Conservation (phyloP, 768 basidiomycete genomes). For the Suillus placidus region DNA sequence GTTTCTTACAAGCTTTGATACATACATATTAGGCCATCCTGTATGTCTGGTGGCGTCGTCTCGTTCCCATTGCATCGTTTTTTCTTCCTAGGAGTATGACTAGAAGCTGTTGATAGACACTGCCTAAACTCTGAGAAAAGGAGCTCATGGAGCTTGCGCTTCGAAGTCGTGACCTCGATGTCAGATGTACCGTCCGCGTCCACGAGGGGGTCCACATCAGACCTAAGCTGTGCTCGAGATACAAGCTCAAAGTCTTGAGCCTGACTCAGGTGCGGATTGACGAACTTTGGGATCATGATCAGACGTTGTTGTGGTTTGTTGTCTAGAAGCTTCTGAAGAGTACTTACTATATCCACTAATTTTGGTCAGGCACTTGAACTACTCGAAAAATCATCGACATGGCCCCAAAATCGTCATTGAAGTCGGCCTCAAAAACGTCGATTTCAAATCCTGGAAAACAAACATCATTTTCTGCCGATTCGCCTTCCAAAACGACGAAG, state of each 20-base stretch:
- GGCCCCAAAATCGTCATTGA: conserved; percentile 8
- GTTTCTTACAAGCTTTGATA: background rate
- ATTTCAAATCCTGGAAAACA: conserved; percentile 24
- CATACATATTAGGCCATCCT: conserved; percentile 8
- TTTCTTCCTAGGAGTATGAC: background rate
- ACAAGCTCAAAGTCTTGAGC: conserved; percentile 34
- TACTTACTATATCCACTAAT: background rate
- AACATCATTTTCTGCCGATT: conserved; percentile 16
- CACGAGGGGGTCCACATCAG: conserved; percentile 14
- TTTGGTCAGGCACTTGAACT: background rate
- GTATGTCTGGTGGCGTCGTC: background rate
- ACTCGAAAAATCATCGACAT: conserved; percentile 2
- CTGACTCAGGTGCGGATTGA: conserved; percentile 47
- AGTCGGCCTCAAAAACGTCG: conserved; percentile 15
- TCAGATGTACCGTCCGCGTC: conserved; percentile 12
- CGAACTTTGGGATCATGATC: conserved; percentile 41
- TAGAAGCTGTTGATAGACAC: conserved; percentile 11
- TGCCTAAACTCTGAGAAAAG: conserved; percentile 26
- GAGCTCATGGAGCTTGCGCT: conserved; percentile 24
- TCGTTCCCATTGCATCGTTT: conserved; percentile 11
- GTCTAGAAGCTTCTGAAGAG: background rate
- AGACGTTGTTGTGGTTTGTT: conserved; percentile 25
- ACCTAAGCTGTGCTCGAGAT: conserved; percentile 38
- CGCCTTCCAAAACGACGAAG: conserved; percentile 5
- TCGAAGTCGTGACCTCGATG: conserved; percentile 14